phyloP scores from a whole-genome alignment of 2,329 filamentous ascomycete genomes.

The Macrophomina tecta region DNA sequence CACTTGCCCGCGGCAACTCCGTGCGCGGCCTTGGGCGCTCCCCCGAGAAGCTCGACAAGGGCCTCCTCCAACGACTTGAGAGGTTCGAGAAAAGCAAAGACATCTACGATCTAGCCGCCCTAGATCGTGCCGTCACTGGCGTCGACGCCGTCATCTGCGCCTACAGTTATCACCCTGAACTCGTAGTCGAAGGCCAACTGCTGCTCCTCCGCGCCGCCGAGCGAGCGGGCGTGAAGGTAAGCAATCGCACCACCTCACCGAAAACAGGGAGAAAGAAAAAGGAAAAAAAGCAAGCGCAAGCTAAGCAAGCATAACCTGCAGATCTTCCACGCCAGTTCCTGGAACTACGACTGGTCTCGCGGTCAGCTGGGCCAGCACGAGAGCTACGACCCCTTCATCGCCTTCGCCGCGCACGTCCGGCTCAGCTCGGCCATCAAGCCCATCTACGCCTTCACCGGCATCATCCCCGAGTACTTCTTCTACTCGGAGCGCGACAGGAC shows the following conservation, averaged over 20 bases:
- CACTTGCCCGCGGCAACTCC: slow-evolving; percentile 39
- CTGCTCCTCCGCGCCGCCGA: slow-evolving; percentile 33
- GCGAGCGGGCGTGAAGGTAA: slow-evolving; percentile 30
- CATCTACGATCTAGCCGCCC: slow-evolving; percentile 31
- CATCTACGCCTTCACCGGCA: slow-evolving; percentile 29
- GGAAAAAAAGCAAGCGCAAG: too few species aligned
- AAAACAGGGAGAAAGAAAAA: too few species aligned
- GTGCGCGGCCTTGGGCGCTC: slow-evolving; percentile 45
- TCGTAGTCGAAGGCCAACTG: slow-evolving; percentile 32
- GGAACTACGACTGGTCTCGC: slow-evolving; percentile 32
- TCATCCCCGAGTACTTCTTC: slow-evolving; percentile 28
- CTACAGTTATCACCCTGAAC: slow-evolving; percentile 29
- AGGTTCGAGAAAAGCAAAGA: slow-evolving; percentile 27
- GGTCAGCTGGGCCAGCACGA: slow-evolving; percentile 29
- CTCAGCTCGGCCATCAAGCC: slow-evolving; percentile 29
- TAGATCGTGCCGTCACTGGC: slow-evolving; percentile 30
- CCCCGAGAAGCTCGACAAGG: slow-evolving; percentile 36
- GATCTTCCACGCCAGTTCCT: slow-evolving; percentile 30
- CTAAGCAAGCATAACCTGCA: not conserved
- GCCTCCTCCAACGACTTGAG: slow-evolving; percentile 27
- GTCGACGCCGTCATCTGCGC: slow-evolving; percentile 34
- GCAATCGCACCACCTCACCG: too few species aligned
- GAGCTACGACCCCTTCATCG: slow-evolving; percentile 31
- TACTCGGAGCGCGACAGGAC: not conserved
- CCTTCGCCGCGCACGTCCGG: slow-evolving; percentile 28